phyloP scores from a whole-genome alignment of 2,329 filamentous ascomycete species.

The Aureobasidium sp. region DNA sequence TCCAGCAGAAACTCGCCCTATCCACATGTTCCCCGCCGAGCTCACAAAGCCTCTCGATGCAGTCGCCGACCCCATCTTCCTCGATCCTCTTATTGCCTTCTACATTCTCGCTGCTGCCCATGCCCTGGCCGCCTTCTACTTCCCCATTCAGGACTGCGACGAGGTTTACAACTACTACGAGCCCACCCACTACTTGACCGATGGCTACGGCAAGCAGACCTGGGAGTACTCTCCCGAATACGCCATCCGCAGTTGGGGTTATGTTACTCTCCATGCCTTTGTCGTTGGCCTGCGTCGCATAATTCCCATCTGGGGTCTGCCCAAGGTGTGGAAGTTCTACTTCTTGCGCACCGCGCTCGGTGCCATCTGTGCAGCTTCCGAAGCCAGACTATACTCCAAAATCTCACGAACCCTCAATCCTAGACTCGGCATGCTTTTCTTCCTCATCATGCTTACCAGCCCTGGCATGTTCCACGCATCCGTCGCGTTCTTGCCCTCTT shows the following conservation, averaged over 20 bases:
- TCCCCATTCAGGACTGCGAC: conserved; percentile 95
- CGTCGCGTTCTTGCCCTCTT: conserved; percentile 80
- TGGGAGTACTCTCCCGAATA: conserved; percentile 98
- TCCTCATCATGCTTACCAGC: conserved; percentile 68
- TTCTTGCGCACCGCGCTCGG: conserved; percentile 71
- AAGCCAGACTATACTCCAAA: conserved; percentile 73
- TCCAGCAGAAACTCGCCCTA: background rate
- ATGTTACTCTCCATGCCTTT: conserved; percentile 71
- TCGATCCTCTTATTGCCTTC: conserved; percentile 66
- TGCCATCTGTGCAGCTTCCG: conserved; percentile 68
- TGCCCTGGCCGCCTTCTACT: conserved; percentile 67
- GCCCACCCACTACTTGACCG: conserved; percentile 85
- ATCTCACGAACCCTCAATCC: conserved; percentile 72
- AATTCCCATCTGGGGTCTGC: conserved; percentile 29
- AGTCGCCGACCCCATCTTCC: conserved; percentile 3
- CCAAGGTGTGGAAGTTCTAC: conserved; percentile 68
- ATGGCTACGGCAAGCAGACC: conserved; percentile 89
- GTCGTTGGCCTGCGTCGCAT: conserved; percentile 61
- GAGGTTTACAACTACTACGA: conserved; percentile 99
- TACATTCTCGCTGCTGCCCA: conserved; percentile 72
- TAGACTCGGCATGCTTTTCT: conserved; percentile 76
- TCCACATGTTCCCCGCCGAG: background rate
- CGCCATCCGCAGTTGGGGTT: conserved; percentile 92
- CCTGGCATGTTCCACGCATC: conserved; percentile 93
- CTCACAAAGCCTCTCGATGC: conserved; percentile 5